Conservation (phyloP, 2,329 filamentous ascomycete species). For the Trichoderma pleuroti region DNA sequence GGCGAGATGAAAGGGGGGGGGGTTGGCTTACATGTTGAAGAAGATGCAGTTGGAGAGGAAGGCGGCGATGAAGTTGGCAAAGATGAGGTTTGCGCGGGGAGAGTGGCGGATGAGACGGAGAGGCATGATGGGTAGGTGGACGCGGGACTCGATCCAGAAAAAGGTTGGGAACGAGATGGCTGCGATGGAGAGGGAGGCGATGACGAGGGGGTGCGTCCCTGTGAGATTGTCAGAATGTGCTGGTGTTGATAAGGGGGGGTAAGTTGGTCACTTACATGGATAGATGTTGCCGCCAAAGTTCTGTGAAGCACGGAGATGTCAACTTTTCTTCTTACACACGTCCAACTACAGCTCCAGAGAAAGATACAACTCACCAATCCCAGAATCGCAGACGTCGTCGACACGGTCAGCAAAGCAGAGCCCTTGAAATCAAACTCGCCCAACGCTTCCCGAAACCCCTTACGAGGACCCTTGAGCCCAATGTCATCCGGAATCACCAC, state of each 20-base stretch:
- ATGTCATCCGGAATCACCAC: slow-evolving; percentile 50
- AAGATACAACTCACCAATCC: slow-evolving; percentile 45
- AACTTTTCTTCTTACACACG: background rate
- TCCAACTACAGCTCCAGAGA: background rate
- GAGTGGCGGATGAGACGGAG: slow-evolving; percentile 47
- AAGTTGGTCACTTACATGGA: slow-evolving; percentile 43
- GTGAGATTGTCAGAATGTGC: background rate
- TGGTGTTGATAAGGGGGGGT: background rate
- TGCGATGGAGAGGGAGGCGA: slow-evolving; percentile 49
- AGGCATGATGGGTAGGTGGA: slow-evolving; percentile 57
- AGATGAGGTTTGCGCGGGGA: slow-evolving; percentile 56
- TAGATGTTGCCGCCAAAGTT: slow-evolving; percentile 62
- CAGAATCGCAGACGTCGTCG: slow-evolving; percentile 56
- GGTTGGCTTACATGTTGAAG: slow-evolving; percentile 51
- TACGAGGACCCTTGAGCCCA: slow-evolving; percentile 45
- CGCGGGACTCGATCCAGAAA: slow-evolving; percentile 49
- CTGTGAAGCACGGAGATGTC: slow-evolving; percentile 29
- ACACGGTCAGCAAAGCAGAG: slow-evolving; percentile 49
- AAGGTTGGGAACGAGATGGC: slow-evolving; percentile 48
- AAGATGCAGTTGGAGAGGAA: slow-evolving; percentile 53
- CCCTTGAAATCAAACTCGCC: slow-evolving; percentile 56
- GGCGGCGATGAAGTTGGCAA: slow-evolving; percentile 51
- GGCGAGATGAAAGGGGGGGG: background rate
- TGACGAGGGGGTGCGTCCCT: slow-evolving; percentile 58
- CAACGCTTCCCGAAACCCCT: slow-evolving; percentile 47